Conservation (phyloP, 2,329 filamentous ascomycete genomes). For the Fusarium zealandicum region DNA sequence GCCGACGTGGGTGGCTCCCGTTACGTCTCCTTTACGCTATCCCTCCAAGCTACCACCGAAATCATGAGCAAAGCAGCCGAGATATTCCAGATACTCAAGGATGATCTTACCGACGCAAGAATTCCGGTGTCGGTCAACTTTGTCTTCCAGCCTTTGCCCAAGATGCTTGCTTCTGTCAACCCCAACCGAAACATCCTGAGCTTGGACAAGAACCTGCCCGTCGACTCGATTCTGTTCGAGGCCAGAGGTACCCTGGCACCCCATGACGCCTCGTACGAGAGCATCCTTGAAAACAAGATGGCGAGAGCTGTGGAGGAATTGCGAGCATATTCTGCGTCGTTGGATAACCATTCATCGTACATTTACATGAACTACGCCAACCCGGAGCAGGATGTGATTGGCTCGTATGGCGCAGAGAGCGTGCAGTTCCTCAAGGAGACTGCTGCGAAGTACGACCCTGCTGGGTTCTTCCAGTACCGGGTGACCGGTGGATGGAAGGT, state of each 20-base stretch:
- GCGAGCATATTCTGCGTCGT: background rate
- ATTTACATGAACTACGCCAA: slow-evolving; percentile 15
- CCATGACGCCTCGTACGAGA: background rate
- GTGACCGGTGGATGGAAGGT: slow-evolving; percentile 5
- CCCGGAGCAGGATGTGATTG: background rate
- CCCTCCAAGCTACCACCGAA: background rate
- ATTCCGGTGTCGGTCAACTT: slow-evolving; percentile 3
- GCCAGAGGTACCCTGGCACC: background rate
- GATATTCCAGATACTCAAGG: background rate
- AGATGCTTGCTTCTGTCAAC: background rate
- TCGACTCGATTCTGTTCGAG: background rate
- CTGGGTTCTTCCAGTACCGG: slow-evolving; percentile 1
- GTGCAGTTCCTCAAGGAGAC: background rate
- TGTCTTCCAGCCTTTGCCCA: slow-evolving; percentile 2
- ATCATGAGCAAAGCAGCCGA: background rate
- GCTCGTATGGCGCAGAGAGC: background rate
- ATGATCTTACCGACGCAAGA: background rate
- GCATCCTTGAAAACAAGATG: background rate
- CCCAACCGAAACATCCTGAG: background rate
- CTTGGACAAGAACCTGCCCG: background rate
- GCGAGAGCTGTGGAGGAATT: background rate
- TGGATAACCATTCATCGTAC: background rate
- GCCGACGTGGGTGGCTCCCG: background rate
- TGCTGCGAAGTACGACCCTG: slow-evolving; percentile 7
- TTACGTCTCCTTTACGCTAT: background rate